Percentiles rank a stretch among this genome's conserved stretches.
Conservation (phyloP, 2,329 filamentous ascomycete genomes). For the Clonostachys sp. region DNA sequence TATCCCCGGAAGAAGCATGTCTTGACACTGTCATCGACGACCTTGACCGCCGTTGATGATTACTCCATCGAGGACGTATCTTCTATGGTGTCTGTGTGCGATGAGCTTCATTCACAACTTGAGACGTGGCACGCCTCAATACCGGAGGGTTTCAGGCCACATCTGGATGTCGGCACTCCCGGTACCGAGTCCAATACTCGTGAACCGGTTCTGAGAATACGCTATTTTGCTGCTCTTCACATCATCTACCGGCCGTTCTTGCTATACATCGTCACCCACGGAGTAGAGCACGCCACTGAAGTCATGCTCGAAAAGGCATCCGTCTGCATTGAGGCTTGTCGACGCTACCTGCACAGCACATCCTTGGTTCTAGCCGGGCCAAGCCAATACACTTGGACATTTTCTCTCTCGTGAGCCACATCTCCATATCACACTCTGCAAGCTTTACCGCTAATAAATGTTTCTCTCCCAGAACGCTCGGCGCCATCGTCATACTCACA, state of each 20-base stretch:
- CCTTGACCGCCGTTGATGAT: constrained; percentile 15
- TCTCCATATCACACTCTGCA: not conserved
- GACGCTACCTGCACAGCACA: constrained; percentile 18
- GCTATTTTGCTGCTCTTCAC: constrained; percentile 23
- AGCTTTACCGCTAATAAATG: not conserved
- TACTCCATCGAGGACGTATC: constrained; percentile 17
- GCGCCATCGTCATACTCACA: constrained; percentile 21
- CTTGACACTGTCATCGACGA: constrained; percentile 13
- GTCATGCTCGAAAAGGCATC: constrained; percentile 17
- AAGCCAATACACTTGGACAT: constrained; percentile 25
- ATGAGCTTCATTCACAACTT: constrained; percentile 21
- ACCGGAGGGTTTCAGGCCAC: constrained; percentile 18
- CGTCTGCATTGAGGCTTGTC: constrained; percentile 21
- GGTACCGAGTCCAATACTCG: constrained; percentile 10
- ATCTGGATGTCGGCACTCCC: constrained; percentile 9
- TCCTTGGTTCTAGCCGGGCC: constrained; percentile 16
- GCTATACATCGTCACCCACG: constrained; percentile 16
- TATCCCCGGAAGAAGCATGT: constrained; percentile 16
- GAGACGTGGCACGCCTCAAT: constrained; percentile 22
- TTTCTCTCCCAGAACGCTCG: constrained; percentile 15
- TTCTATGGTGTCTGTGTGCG: constrained; percentile 16
- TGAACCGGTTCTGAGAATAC: constrained; percentile 17
- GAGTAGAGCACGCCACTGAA: constrained; percentile 6
- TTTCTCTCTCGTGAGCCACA: constrained; percentile 19
- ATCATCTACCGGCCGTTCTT: constrained; percentile 25